Evolutionary conservation across 495 filamentous ascomycete species (phyloP).

Genomic region (Elasticomyces elasticus): DNA sequence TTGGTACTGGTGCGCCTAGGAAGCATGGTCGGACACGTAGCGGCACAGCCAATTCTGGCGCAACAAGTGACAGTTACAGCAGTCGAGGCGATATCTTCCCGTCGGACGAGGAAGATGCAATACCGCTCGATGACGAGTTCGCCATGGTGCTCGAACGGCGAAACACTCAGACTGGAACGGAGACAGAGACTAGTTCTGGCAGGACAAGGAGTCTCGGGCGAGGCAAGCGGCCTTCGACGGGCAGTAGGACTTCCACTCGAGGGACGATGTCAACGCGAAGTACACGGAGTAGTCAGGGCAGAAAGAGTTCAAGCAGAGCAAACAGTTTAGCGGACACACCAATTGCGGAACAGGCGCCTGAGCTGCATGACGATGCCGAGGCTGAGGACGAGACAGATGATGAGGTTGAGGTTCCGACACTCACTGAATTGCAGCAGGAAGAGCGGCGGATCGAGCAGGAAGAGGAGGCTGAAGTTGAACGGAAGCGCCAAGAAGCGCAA

Average conservation of each 20-base stretch:
- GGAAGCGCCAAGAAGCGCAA: slow-evolving; percentile 60
- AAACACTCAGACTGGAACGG: slow-evolving; percentile 38
- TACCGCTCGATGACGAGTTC: slow-evolving; percentile 90
- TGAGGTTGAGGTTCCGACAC: slow-evolving; percentile 42
- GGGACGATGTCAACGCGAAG: slow-evolving; percentile 25
- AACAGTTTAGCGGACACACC: slow-evolving; percentile 24
- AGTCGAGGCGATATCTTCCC: slow-evolving; percentile 91
- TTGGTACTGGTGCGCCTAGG: slow-evolving; percentile 25
- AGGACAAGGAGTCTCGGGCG: slow-evolving; percentile 38
- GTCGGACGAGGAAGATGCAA: slow-evolving; percentile 86
- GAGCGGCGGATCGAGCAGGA: slow-evolving; percentile 57
- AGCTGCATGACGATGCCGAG: slow-evolving; percentile 12
- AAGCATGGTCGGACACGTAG: slow-evolving; percentile 58
- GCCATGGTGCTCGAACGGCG: slow-evolving; percentile 63
- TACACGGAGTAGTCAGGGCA: slow-evolving; percentile 27
- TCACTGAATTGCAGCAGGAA: slow-evolving; percentile 66
- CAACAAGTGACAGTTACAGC: slow-evolving; percentile 78
- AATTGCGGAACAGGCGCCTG: slow-evolving; percentile 11
- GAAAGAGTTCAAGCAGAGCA: slow-evolving; percentile 3
- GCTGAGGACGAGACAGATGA: slow-evolving; percentile 16
- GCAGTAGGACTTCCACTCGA: slow-evolving; percentile 26
- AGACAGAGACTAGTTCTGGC: slow-evolving; percentile 59
- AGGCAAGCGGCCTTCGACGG: slow-evolving; percentile 30
- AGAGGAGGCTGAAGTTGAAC: slow-evolving; percentile 61
- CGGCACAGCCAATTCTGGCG: slow-evolving; percentile 67